Conservation (phyloP, 257 asterid genomes). For the Ilex asprella region DNA sequence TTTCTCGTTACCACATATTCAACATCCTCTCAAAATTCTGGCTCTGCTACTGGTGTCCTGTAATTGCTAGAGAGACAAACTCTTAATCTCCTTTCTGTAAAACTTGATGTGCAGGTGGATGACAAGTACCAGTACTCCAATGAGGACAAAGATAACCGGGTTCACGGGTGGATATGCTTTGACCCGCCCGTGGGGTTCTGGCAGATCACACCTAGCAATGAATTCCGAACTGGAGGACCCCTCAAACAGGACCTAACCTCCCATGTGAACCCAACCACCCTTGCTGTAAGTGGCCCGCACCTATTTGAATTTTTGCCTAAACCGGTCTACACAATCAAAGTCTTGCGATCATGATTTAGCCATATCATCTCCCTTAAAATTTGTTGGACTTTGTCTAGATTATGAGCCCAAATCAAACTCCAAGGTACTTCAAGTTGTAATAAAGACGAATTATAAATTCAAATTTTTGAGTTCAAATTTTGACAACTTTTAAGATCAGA, state of each 20-base stretch:
- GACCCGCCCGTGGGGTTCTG: slow-evolving; percentile 75
- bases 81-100: too few species aligned
- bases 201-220: slow-evolving; percentile 84
- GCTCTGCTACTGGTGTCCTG: too few species aligned
- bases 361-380: too few species aligned
- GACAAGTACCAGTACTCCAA: slow-evolving; percentile 80
- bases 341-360: too few species aligned
- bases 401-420: not conserved
- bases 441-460: too few species aligned
- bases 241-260: slow-evolving; percentile 86
- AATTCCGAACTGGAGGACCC: slow-evolving; percentile 87
- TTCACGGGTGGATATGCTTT: slow-evolving; percentile 73
- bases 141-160: slow-evolving; percentile 72
- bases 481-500: too few species aligned
- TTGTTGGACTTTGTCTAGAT: not conserved
- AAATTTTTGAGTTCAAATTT: too few species aligned
- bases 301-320: too few species aligned
- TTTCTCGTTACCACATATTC: too few species aligned
- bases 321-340: too few species aligned
- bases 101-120: slow-evolving; percentile 46
- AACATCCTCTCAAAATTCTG: too few species aligned
- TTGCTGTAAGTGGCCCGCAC: slow-evolving; percentile 41
- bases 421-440: not conserved
- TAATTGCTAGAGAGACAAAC: too few species aligned
- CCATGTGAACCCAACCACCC: slow-evolving; percentile 82